Evolutionary conservation across 1,284 basidiomycete species (phyloP).

Genomic region (Trichosporon sp.): DNA sequence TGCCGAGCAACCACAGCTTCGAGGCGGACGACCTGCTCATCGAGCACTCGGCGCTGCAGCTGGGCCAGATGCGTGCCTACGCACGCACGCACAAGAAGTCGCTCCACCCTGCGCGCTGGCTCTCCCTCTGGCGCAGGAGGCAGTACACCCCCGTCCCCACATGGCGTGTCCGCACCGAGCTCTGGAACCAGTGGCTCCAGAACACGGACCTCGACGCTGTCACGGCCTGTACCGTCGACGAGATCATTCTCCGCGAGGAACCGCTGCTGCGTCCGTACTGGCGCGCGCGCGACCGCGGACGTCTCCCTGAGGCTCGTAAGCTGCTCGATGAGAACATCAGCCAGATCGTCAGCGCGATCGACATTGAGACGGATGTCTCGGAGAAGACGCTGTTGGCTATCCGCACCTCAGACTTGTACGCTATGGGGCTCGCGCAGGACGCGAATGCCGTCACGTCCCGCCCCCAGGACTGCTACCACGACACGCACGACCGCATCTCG

Average conservation of each 20-base stretch:
- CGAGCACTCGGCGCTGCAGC: slow-evolving; percentile 18
- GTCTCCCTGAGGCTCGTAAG: slow-evolving; percentile 10
- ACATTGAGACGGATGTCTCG: slow-evolving; percentile 27
- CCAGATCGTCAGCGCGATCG: slow-evolving; percentile 26
- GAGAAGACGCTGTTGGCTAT: slow-evolving; percentile 26
- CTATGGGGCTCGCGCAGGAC: slow-evolving; percentile 28
- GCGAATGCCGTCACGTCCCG: slow-evolving; percentile 22
- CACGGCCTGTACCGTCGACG: slow-evolving; percentile 27
- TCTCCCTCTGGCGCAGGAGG: slow-evolving; percentile 8
- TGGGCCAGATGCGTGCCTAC: slow-evolving; percentile 20
- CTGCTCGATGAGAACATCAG: slow-evolving; percentile 24
- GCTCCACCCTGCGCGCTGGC: slow-evolving; percentile 4
- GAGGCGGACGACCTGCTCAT: slow-evolving; percentile 25
- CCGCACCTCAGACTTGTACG: slow-evolving; percentile 28
- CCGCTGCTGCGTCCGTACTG: slow-evolving; percentile 24
- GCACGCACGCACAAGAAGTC: slow-evolving; percentile 1
- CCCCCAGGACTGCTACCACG: slow-evolving; percentile 29
- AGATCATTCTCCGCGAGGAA: slow-evolving; percentile 27
- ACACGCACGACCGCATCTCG: slow-evolving; percentile 25
- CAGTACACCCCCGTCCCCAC: slow-evolving; percentile 23
- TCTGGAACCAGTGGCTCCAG: slow-evolving; percentile 27
- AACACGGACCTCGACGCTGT: slow-evolving; percentile 25
- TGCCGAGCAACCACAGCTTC: slow-evolving; percentile 23
- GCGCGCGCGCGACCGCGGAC: slow-evolving; percentile 25
- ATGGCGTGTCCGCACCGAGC: slow-evolving; percentile 25